phyloP scores from a whole-genome alignment of 2,329 filamentous ascomycete genomes.

The Fusarium sp. region DNA sequence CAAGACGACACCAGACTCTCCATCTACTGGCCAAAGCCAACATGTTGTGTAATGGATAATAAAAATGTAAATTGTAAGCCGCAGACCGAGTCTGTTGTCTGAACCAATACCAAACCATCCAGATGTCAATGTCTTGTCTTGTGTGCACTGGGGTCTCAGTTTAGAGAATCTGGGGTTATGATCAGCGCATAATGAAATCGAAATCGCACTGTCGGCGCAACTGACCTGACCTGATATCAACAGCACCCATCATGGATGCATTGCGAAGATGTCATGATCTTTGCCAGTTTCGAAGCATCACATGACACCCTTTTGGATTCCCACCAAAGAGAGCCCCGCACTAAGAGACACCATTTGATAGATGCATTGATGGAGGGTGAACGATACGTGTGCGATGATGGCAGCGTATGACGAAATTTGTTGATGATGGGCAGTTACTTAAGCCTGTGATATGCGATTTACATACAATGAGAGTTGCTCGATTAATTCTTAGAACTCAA shows the following conservation, averaged over 20 bases:
- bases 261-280: conserved; percentile 36
- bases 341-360: conserved; percentile 25
- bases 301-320: conserved; percentile 21
- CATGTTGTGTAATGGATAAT: conserved; percentile 21
- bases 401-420: conserved; percentile 4
- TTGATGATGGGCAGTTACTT: conserved; percentile 17
- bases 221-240: conserved; percentile 13
- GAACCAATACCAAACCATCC: conserved; percentile 29
- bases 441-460: conserved; percentile 5
- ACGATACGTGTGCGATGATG: conserved; percentile 24
- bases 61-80: conserved; percentile 7
- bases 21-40: conserved; percentile 24
- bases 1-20: conserved; percentile 20
- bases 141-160: not conserved
- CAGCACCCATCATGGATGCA: conserved; percentile 22
- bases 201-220: conserved; percentile 27
- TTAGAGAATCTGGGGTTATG: not conserved
- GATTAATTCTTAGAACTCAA: not conserved
- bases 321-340: conserved; percentile 20
- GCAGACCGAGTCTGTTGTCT: conserved; percentile 8
- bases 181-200: not conserved
- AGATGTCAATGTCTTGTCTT: conserved; percentile 2
- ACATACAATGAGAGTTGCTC: conserved; percentile 10
- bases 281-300: conserved; percentile 21
- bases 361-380: conserved; percentile 9